phyloP scores from a whole-genome alignment of 2,329 filamentous ascomycete species.

The Penicillium sp. region DNA sequence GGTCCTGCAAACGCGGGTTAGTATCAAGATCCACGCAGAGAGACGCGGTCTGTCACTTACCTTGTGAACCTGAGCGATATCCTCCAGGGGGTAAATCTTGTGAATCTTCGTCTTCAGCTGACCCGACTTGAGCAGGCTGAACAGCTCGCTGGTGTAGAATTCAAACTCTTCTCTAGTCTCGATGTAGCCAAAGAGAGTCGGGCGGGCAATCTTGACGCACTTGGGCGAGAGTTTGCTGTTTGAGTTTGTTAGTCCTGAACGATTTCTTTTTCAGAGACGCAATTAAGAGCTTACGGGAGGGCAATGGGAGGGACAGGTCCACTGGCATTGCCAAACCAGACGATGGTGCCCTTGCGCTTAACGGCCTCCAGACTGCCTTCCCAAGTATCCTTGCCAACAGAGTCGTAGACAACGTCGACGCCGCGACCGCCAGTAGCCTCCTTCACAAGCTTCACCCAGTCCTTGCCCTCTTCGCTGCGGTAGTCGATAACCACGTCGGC shows the following conservation, averaged over 20 bases:
- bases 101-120: conserved; percentile 72
- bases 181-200: conserved; percentile 69
- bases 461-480: conserved; percentile 77
- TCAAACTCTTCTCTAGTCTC: conserved; percentile 67
- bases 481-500: conserved; percentile 73
- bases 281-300: conserved; percentile 56
- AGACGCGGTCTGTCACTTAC: conserved; percentile 31
- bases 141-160: conserved; percentile 67
- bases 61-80: conserved; percentile 68
- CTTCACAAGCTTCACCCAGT: conserved; percentile 75
- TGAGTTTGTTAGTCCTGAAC: conserved; percentile 12
- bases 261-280: conserved; percentile 1
- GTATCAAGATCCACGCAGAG: background rate
- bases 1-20: conserved; percentile 50
- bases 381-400: conserved; percentile 81
- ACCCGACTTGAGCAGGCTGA: conserved; percentile 65
- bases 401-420: conserved; percentile 76
- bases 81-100: conserved; percentile 70
- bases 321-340: conserved; percentile 78
- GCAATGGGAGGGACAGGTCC: conserved; percentile 71
- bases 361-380: conserved; percentile 72
- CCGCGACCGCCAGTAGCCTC: conserved; percentile 76
- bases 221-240: conserved; percentile 59
- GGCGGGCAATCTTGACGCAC: conserved; percentile 74
- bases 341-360: conserved; percentile 71